phyloP scores from a whole-genome alignment of 768 basidiomycete species.

The Tylopilus plumbeoviolaceoides region DNA sequence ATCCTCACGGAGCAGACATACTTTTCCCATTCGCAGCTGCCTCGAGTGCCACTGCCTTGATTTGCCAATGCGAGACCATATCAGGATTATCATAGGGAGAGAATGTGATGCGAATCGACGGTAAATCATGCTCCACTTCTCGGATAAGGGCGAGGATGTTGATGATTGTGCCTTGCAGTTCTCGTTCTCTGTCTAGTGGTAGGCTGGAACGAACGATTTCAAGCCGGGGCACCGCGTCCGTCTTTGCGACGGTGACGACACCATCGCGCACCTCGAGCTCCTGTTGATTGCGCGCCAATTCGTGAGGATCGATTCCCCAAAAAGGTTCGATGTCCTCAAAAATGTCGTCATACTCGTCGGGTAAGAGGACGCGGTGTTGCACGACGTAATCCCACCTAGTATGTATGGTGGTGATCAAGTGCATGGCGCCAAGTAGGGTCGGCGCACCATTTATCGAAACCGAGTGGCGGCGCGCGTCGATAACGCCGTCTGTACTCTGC shows the following conservation, averaged over 20 bases:
- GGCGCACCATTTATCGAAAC: slow-evolving; percentile 41
- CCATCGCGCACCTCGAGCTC: slow-evolving; percentile 14
- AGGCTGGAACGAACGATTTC: slow-evolving; percentile 16
- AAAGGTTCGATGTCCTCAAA: slow-evolving; percentile 34
- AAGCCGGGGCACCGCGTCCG: neutral
- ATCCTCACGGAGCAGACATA: slow-evolving; percentile 9
- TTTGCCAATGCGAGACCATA: slow-evolving; percentile 24
- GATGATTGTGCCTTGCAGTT: slow-evolving; percentile 1
- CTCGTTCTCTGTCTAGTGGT: neutral
- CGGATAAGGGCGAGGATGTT: slow-evolving; percentile 23
- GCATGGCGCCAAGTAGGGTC: neutral
- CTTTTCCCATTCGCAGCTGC: slow-evolving; percentile 29
- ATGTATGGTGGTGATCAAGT: no score
- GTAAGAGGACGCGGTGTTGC: slow-evolving; percentile 36
- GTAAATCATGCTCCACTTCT: slow-evolving; percentile 28
- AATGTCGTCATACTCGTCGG: slow-evolving; percentile 48
- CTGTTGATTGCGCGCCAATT: slow-evolving; percentile 18
- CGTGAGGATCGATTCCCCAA: slow-evolving; percentile 34
- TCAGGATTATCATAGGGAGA: slow-evolving; percentile 29
- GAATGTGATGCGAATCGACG: slow-evolving; percentile 30
- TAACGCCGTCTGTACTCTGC: slow-evolving; percentile 37
- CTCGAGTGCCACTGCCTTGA: slow-evolving; percentile 18
- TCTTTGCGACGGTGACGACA: slow-evolving; percentile 27
- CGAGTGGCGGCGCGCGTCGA: slow-evolving; percentile 34
- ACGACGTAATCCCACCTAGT: slow-evolving; percentile 41